phyloP scores from a whole-genome alignment of 495 filamentous ascomycete genomes.

The Hypoxylon perforatum region DNA sequence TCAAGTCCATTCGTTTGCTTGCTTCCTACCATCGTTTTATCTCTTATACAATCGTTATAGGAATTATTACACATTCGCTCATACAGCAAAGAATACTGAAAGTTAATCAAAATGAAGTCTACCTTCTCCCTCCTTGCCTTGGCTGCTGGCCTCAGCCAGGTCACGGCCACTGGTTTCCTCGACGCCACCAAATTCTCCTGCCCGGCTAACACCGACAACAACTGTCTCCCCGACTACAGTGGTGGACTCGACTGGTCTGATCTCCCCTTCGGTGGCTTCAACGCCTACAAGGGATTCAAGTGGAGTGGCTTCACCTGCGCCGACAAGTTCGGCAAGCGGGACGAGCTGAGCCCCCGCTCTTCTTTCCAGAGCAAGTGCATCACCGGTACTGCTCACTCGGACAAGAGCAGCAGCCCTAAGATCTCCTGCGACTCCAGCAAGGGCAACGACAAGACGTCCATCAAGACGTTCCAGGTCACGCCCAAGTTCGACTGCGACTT shows the following conservation, averaged over 20 bases:
- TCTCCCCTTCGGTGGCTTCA: conserved; percentile 71
- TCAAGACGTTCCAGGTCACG: conserved; percentile 75
- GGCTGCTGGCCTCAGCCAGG: conserved; percentile 66
- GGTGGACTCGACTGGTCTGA: conserved; percentile 77
- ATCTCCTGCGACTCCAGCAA: conserved; percentile 65
- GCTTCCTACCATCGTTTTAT: conserved; percentile 52
- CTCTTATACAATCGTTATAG: conserved; percentile 43
- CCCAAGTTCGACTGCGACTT: conserved; percentile 79
- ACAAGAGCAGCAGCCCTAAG: conserved; percentile 62
- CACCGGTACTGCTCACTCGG: conserved; percentile 62
- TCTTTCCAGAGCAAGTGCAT: conserved; percentile 70
- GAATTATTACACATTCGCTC: conserved; percentile 45
- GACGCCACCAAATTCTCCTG: conserved; percentile 69
- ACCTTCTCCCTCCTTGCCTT: conserved; percentile 63
- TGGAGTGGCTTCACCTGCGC: conserved; percentile 78
- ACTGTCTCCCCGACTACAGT: conserved; percentile 73
- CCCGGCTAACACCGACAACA: conserved; percentile 80
- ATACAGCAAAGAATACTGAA: conserved; percentile 40
- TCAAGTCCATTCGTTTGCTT: conserved; percentile 70
- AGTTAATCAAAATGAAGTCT: conserved; percentile 59
- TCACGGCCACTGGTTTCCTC: conserved; percentile 70
- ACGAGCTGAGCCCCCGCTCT: conserved; percentile 57
- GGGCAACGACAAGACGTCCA: conserved; percentile 73
- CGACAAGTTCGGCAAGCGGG: conserved; percentile 63
- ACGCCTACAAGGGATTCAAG: conserved; percentile 73